A percentile compares a stretch with the other conserved stretches of the same genome.
These are phyloP conservation scores for Cladosporium austrohemisphaericum DNA, from an alignment of 2,329 filamentous ascomycete species.

Conservation along the genomic window DNA sequence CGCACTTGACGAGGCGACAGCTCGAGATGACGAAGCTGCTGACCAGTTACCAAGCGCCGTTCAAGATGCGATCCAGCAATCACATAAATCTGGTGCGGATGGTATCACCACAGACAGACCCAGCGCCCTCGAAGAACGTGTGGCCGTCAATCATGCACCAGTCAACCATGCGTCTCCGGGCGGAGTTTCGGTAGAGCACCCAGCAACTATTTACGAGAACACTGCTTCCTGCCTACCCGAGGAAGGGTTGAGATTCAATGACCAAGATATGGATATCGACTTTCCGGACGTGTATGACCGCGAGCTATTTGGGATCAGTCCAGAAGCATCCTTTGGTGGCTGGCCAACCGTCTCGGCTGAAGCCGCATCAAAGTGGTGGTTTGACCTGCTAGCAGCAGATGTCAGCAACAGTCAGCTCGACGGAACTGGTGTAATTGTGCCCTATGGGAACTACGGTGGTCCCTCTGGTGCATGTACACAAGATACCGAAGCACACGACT, in stretches of 20 bases:
- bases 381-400: conserved; percentile 42
- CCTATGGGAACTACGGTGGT: no score
- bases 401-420: conserved; percentile 31
- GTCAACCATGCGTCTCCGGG: no score
- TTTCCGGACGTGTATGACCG: conserved; percentile 7
- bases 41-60: no score
- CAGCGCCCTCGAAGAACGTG: no score
- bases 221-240: background rate
- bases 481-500: background rate
- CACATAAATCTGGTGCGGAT: no score
- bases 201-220: no score
- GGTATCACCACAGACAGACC: no score
- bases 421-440: conserved; percentile 2
- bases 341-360: conserved; percentile 38
- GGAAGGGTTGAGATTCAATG: background rate
- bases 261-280: background rate
- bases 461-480: background rate
- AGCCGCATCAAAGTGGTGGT: conserved; percentile 43
- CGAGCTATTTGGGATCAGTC: conserved; percentile 15
- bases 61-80: no score
- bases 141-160: no score
- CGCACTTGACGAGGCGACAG: no score
- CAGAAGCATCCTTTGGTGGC: conserved; percentile 18
- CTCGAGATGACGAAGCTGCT: no score
- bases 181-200: no score